Conservation (phyloP, 164 flowering plant species). For the Magnolia sinica region DNA sequence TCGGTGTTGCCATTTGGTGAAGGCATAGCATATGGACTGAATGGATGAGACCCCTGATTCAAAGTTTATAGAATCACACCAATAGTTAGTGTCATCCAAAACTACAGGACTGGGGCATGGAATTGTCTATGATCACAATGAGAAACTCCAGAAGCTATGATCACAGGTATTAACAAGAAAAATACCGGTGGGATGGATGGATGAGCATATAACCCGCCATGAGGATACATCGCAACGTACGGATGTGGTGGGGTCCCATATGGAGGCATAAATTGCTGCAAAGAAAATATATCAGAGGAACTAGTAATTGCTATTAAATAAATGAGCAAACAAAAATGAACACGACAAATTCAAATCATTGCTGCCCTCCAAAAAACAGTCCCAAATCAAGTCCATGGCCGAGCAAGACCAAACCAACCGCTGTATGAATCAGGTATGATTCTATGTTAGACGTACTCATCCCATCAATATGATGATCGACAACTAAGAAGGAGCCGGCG, state of each 20-base stretch:
- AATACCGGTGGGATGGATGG: constrained; percentile 88
- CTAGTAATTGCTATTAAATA: too few species aligned
- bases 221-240: constrained; percentile 96
- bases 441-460: too few species aligned
- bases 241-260: constrained; percentile 97
- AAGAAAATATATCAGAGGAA: background rate
- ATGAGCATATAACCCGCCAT: constrained; percentile 88
- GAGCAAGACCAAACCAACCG: too few species aligned
- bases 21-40: constrained; percentile 84
- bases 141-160: background rate
- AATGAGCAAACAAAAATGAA: too few species aligned
- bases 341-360: too few species aligned
- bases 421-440: too few species aligned
- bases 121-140: background rate
- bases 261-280: constrained; percentile 93
- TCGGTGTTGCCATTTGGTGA: constrained; percentile 82
- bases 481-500: too few species aligned
- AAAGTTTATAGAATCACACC: background rate
- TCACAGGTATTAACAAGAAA: constrained; percentile 8
- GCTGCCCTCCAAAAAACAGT: too few species aligned
- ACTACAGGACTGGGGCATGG: background rate
- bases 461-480: too few species aligned
- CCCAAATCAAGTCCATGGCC: too few species aligned
- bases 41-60: constrained; percentile 86
- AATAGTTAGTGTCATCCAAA: constrained; percentile 3